A percentile compares a stretch with the other conserved stretches of the same genome.
These are phyloP conservation scores for Chlorella variabilis DNA, from an alignment of 163 green algal species.

Conservation along the genomic window DNA sequence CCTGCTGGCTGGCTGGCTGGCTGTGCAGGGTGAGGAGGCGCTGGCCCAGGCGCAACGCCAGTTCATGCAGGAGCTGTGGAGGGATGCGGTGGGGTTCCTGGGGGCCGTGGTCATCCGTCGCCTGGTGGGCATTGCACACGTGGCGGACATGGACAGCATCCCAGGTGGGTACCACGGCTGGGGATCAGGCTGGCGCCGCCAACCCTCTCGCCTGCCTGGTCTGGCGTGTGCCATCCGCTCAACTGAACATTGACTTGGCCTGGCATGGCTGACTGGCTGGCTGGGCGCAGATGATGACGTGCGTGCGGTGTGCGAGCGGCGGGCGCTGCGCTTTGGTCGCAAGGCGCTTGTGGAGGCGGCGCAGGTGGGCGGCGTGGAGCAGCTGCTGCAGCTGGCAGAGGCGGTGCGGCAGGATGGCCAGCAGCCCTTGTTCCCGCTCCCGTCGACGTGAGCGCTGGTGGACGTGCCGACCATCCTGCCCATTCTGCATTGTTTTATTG, in stretches of 20 bases:
- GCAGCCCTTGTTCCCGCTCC: background rate
- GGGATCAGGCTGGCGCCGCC: too few relatives aligned
- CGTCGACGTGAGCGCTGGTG: too few relatives aligned
- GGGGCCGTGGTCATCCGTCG: constrained; percentile 90
- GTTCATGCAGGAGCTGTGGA: constrained; percentile 78
- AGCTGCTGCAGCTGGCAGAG: constrained; percentile 23
- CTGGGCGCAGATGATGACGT: constrained; percentile 45
- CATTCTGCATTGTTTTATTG: too few relatives aligned
- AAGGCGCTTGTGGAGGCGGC: constrained; percentile 61
- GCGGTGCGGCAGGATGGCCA: constrained; percentile 14
- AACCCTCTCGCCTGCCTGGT: too few relatives aligned
- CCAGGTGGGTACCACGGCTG: constrained; percentile 9
- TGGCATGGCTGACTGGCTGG: too few relatives aligned
- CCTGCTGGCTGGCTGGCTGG: too few relatives aligned
- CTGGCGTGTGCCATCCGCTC: too few relatives aligned
- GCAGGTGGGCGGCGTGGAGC: background rate
- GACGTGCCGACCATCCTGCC: too few relatives aligned
- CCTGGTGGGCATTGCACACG: constrained; percentile 94
- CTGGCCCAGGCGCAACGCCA: constrained; percentile 49
- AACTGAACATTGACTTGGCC: too few relatives aligned
- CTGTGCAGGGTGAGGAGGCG: background rate
- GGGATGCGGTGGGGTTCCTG: constrained; percentile 69
- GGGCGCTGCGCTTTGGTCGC: constrained; percentile 81
- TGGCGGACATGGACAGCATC: constrained; percentile 93
- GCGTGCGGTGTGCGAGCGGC: constrained; percentile 78